Conservation (phyloP, 2,329 filamentous ascomycete genomes). For the Fusarium cyanostomum region DNA sequence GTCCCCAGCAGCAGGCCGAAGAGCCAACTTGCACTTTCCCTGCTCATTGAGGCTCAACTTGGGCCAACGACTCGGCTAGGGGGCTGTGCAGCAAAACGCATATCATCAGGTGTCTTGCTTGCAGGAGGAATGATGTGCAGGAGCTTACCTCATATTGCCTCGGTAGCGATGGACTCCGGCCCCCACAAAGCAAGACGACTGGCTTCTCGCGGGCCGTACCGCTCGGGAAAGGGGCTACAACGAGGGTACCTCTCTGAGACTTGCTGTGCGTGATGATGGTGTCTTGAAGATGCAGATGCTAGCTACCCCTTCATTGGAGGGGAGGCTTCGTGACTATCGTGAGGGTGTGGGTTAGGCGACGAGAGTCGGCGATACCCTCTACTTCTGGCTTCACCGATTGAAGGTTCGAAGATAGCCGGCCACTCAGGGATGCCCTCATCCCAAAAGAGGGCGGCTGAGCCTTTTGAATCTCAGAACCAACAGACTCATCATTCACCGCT, state of each 20-base stretch:
- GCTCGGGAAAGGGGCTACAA: slow-evolving; percentile 11
- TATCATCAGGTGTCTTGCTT: not conserved
- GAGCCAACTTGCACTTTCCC: not conserved
- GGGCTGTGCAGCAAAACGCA: slow-evolving; percentile 3
- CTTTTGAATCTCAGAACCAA: not conserved
- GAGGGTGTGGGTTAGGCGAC: slow-evolving; percentile 23
- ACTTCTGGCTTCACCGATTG: slow-evolving; percentile 17
- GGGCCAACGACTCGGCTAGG: not conserved
- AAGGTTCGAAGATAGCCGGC: slow-evolving; percentile 2
- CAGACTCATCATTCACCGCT: slow-evolving; percentile 13
- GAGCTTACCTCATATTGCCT: slow-evolving; percentile 1
- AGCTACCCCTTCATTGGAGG: slow-evolving; percentile 1
- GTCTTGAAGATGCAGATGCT: slow-evolving; percentile 4
- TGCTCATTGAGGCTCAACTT: slow-evolving; percentile 4
- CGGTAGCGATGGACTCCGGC: not conserved
- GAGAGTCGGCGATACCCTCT: slow-evolving; percentile 1
- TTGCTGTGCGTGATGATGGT: not conserved
- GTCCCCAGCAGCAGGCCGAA: not conserved
- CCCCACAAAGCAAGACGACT: not conserved
- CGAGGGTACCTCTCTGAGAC: slow-evolving; percentile 16
- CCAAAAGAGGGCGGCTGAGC: slow-evolving; percentile 16
- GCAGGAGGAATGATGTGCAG: slow-evolving; percentile 11
- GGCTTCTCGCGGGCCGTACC: slow-evolving; percentile 9
- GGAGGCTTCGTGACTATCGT: not conserved
- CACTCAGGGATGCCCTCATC: slow-evolving; percentile 3